Evolutionary conservation across 140 eudicot species (phyloP), one percentile per base, ranked within the genome.

Genomic region (Bidens hawaiensis): DNA sequence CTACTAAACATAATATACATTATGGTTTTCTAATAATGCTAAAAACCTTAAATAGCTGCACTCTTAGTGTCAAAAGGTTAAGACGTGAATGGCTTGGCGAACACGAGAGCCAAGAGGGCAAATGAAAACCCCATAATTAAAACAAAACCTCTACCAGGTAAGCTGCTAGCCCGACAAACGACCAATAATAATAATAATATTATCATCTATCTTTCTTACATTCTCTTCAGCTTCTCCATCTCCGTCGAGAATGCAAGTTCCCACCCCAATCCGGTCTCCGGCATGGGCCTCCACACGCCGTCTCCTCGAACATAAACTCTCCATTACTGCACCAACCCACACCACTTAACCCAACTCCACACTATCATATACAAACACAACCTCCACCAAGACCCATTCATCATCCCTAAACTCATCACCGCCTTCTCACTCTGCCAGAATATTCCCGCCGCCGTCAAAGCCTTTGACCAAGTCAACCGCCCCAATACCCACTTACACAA

Each of bases 271-370:
- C 55, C 87, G 98, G 43, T 81, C 90, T 2, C 98, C 98, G 14
- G 53, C 89, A 48, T 87, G 87, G 82, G 67, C 82, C 22, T 91
- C 98, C 55, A 64, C 84, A 26, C 94, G 96, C 62, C 78, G 98
- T 25, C 83, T 73, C 47, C 74, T 91, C 38, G 91, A 91, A 60
- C 88, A 82, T 19, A 79, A 79, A 12, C 89, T 91, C 3, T 61
- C 96, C 0, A 81, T 75, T 84, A 82, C 51, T 82, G 79, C 82
- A 55, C 67, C 51, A 74, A 80, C 73, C 55, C 74, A 9, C 68
- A 69, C 19, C 83, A 80, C 7, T 41, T 87, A 17, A 84, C 76
- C 30, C 95, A 91, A 72, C 22, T 91, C 17, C 94, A 84, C 23
- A 85, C 96, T 4, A 75, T 84, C 67, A 74, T 91, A 0, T 91